Evolutionary conservation across 306 rosid genomes (phyloP), one percentile per base, ranked within the genome.

Genomic region (Begonia loranthoides): DNA sequence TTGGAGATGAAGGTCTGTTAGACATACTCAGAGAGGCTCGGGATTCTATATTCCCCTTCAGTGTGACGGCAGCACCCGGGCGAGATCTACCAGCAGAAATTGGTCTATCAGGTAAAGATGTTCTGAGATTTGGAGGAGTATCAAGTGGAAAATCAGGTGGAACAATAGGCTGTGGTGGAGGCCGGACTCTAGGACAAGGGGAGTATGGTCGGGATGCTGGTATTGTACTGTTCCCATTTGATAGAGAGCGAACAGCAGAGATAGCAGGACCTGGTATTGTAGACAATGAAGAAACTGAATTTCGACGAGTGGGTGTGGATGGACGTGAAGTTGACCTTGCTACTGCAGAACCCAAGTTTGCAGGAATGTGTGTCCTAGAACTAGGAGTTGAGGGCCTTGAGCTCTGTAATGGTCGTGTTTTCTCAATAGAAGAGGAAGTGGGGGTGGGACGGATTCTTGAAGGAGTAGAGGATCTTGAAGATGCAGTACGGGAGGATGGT

Each of bases 61-160:
- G 9, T 15, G 80, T 63, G 57, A 55, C 39, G 39, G 72, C 38
- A 64, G 61, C 48, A 14, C 80, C 75, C 2, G 95, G 92, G 28
- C 99, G 82, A 48, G 99, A 90, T 74, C 95, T 74, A 41, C 95
- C 99, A 33, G 94, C 95, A 45, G 99, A 90, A 54, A 82, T 66
- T n/a, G 99, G 99, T 74, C 99, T 74, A 66, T 90, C 94, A 17
- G 95, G 88, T 49, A 90, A 63, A 38, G 95, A 76, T 49, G 95
- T 90, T 73, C 95, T 68, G 15, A 90, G 99, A 65, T 90, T 90
- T 44, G 99, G 95, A 0, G 99, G 99, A 38, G 95, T 90, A 9
- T 90, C 92, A 46, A 70, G 92, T 45, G 95, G 77, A 60, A 90
- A 90, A 72, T 90, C 95, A 57, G 83, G 70, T 1, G 86, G 94